Evolutionary conservation across 768 basidiomycete species (phyloP).

Genomic region (Rossbeevera mucosa): DNA sequence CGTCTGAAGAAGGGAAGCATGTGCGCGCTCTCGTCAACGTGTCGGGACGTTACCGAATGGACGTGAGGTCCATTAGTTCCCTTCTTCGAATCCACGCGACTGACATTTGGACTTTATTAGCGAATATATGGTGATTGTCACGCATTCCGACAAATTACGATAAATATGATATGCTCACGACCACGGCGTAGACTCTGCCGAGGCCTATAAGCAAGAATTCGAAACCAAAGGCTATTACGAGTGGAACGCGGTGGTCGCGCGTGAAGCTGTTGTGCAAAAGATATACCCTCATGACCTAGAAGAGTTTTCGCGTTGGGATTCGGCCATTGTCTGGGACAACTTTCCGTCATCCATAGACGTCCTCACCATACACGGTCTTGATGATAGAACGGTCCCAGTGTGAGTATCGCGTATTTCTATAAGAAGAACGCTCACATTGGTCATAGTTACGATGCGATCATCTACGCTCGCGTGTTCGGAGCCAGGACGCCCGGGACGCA

Average conservation of each 20-base stretch:
- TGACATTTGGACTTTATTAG: slow-evolving; percentile 15
- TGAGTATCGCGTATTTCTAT: slow-evolving; percentile 33
- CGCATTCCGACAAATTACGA: background rate
- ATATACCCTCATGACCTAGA: slow-evolving; percentile 59
- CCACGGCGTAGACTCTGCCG: slow-evolving; percentile 18
- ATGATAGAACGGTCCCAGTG: slow-evolving; percentile 66
- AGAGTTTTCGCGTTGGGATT: slow-evolving; percentile 60
- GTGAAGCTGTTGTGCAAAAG: slow-evolving; percentile 47
- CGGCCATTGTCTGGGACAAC: slow-evolving; percentile 59
- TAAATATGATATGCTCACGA: slow-evolving; percentile 1
- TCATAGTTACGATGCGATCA: slow-evolving; percentile 63
- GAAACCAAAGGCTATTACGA: slow-evolving; percentile 55
- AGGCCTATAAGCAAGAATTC: slow-evolving; percentile 47
- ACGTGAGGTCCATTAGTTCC: slow-evolving; percentile 42
- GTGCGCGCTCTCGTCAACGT: slow-evolving; percentile 67
- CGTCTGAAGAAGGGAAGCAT: slow-evolving; percentile 49
- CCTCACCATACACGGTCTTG: slow-evolving; percentile 74
- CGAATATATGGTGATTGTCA: slow-evolving; percentile 25
- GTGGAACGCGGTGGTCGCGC: slow-evolving; percentile 63
- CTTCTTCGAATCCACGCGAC: background rate
- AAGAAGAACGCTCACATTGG: background rate
- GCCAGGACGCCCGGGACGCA: slow-evolving; percentile 62
- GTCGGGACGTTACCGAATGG: slow-evolving; percentile 76
- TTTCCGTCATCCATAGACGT: slow-evolving; percentile 65
- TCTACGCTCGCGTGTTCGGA: slow-evolving; percentile 61